Evolutionary conservation across 2,329 filamentous ascomycete species (phyloP), one percentile per base, ranked within the genome.

Genomic region (Exophiala dermatitidis): DNA sequence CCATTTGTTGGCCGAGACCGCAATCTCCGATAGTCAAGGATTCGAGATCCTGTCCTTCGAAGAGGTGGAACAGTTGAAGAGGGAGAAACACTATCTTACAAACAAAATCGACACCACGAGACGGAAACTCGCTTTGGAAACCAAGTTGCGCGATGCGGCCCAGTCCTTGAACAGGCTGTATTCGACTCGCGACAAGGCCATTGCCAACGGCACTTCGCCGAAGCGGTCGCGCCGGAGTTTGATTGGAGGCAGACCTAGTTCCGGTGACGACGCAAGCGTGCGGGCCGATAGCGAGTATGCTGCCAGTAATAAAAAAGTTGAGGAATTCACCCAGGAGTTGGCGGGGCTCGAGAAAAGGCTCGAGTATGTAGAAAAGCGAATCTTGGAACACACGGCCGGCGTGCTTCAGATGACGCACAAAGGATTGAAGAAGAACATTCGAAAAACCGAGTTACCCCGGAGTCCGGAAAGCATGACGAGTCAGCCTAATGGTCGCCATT

Each of bases 81-180:
- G 90, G 68, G 88, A 95, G 73, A 81, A 84, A 58, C 80, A 82
- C 54, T 75, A 82, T 34, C 71, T 97, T 46, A 77, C 79, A 29
- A 81, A 84, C 65, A 85, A 88, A n/a, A 84, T 95, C 61, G 87
- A 91, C 58, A 84, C 88, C 36, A 84, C 88, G 19, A 83, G 85
- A 61, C 81, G 88, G 56, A 95, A 91, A 70, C 77, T 98, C 36
- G 83, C 84, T 32, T 83, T 97, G 43, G 93, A 98, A 69, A 86
- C 84, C 50, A 98, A 97, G 73, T 89, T 96, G 64, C 86, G 90
- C 63, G 91, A 97, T 77, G 93, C 93, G 1, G 89, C 93, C 7
- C 81, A 85, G 60, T 95, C 90, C 38, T 84, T 98, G 71, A 84
- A 85, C 54, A 84, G 86, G 63, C 76, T 98, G 31, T 89, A 94